Base-by-base conservation (phyloP, 768 basidiomycete species). In the Glaciozyma antarctica region DNA sequence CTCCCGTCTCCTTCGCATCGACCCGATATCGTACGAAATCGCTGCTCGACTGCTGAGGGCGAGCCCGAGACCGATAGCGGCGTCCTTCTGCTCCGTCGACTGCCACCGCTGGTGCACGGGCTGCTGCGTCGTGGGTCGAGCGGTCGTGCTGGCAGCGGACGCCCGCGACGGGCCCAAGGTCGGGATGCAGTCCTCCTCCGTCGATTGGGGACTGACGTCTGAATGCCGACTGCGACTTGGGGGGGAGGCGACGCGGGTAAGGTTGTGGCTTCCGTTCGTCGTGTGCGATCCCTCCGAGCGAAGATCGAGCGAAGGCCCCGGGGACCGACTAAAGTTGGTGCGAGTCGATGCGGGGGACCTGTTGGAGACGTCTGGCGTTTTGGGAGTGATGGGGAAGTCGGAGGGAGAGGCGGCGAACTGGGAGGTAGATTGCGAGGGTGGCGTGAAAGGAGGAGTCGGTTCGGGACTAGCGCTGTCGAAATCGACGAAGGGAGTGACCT, bases 401-500 rank as follows among this genome's bases (percentile, higher is more conserved):
- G 54, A 22, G 5, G 68, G 60, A 17, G 34, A 9, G 8, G 68
- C 56, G n/a, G 26, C 24, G 65, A 70, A 70, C 3, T 41, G 56
- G 15, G 61, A 43, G 16, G 24, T 22, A 7, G 51, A 19, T 19
- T 66, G 65, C 26, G 62, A 60, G 22, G 69, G 69, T 7, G 69
- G 69, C 0, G 69, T 66, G 57, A 66, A 21, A 1, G 60, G 62
- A 9, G 55, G 34, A 24, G 56, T 44, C 3, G 58, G 12, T 6
- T 22, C 32, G 38, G 38, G 38, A 12, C 38, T 41, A 12, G 13
- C 38, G 38, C 38, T 41, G 38, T 41, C 38, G 15, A 34, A 43
- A 49, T 62, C 61, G 58, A 63, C 62, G 55, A 69, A 69, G 4
- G 68, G 68, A 8, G 68, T 69, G 26, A 69, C 38, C 60, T 69